Conservation (phyloP, 352 stramenopile genomes). For the Blastocystis sp. region DNA sequence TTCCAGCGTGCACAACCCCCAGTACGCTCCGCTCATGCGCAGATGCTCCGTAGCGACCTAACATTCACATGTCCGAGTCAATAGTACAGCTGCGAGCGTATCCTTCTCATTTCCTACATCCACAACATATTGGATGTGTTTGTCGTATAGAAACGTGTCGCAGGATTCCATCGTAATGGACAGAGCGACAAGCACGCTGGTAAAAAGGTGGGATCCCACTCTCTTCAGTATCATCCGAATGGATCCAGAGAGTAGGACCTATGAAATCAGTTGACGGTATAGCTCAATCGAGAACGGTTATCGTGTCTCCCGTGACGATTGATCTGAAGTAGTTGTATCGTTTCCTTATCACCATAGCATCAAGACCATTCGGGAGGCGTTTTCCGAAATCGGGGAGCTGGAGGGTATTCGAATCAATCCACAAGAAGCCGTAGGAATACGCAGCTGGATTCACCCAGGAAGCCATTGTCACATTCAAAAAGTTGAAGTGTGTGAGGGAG, state of each 20-base stretch:
- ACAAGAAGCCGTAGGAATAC: background rate
- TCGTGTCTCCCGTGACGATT: constrained; percentile 37
- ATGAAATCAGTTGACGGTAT: background rate
- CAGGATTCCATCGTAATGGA: constrained; percentile 28
- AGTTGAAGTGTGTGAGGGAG: background rate
- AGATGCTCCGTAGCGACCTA: constrained; percentile 89
- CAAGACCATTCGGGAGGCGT: constrained; percentile 23
- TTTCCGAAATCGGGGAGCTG: constrained; percentile 38
- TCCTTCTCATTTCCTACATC: constrained; percentile 58
- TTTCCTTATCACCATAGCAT: background rate
- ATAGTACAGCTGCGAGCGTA: constrained; percentile 54
- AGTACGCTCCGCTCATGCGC: constrained; percentile 92
- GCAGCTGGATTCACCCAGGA: background rate
- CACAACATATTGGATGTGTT: constrained; percentile 58
- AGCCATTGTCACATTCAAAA: constrained; percentile 49
- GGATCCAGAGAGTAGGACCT: constrained; percentile 27
- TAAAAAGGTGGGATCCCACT: background rate
- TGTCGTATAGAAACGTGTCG: constrained; percentile 51
- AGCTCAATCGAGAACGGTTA: constrained; percentile 2
- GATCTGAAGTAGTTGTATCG: background rate
- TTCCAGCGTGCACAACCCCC: constrained; percentile 84
- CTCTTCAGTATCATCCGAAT: background rate
- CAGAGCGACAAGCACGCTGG: background rate
- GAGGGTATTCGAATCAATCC: constrained; percentile 21
- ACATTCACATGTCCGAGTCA: constrained; percentile 58